phyloP scores from a whole-genome alignment of 2,329 filamentous ascomycete genomes.

The Sclerotinia spermophila region DNA sequence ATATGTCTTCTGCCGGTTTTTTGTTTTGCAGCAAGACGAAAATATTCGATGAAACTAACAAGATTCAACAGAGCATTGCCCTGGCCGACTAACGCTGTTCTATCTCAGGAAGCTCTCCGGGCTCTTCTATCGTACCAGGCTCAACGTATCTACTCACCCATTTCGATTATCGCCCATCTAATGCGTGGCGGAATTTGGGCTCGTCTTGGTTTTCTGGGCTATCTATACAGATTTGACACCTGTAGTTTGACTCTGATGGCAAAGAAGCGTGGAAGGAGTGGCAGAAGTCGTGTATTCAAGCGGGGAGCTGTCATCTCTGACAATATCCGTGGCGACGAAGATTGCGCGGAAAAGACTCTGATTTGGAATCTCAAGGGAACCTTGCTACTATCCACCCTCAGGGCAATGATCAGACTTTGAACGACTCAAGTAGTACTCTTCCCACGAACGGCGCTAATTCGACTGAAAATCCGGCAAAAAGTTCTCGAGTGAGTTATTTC shows the following conservation, averaged over 20 bases:
- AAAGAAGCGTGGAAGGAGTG: background rate
- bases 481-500: background rate
- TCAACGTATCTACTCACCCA: conserved; percentile 50
- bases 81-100: conserved; percentile 56
- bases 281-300: background rate
- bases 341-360: background rate
- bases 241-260: background rate
- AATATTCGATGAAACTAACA: background rate
- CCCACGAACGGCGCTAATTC: background rate
- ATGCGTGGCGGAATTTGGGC: conserved; percentile 66
- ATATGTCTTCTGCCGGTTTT: background rate
- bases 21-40: background rate
- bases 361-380: background rate
- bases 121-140: conserved; percentile 50
- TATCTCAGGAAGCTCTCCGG: conserved; percentile 53
- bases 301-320: background rate
- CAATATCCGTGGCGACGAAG: background rate
- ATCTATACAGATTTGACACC: conserved; percentile 2
- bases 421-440: background rate
- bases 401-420: background rate
- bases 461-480: background rate
- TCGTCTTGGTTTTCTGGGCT: conserved; percentile 32
- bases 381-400: background rate
- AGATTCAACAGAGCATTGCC: background rate
- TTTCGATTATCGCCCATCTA: conserved; percentile 53